These are phyloP conservation scores for Hymenoscyphus repandus DNA, from an alignment of 2,329 filamentous ascomycete genomes.

Conservation along the genomic window DNA sequence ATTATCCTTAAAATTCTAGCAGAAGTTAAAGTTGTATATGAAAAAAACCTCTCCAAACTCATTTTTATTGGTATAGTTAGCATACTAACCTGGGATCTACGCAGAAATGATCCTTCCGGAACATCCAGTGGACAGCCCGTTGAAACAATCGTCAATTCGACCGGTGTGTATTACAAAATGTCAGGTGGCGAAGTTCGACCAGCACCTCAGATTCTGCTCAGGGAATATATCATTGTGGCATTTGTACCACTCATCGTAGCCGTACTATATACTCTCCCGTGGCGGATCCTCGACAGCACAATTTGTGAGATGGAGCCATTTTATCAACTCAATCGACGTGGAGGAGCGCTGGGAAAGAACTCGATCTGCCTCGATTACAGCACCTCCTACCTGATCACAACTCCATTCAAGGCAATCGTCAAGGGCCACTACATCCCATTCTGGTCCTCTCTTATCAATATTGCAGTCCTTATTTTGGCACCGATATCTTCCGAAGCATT, in stretches of 20 bases:
- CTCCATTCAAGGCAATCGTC: conserved; percentile 14
- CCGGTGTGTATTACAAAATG: conserved; percentile 13
- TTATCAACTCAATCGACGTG: conserved; percentile 34
- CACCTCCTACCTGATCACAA: conserved; percentile 9
- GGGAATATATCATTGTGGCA: conserved; percentile 36
- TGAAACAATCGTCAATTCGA: conserved; percentile 14
- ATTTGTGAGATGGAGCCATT: conserved; percentile 37
- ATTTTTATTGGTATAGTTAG: background rate
- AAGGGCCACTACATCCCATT: conserved; percentile 16
- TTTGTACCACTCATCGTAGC: conserved; percentile 39
- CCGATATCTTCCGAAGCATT: conserved; percentile 18
- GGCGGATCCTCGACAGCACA: conserved; percentile 36
- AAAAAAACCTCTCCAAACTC: no score
- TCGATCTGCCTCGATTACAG: conserved; percentile 27
- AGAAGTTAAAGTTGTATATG: no score
- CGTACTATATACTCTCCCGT: conserved; percentile 35
- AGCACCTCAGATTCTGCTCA: conserved; percentile 24
- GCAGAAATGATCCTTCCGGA: background rate
- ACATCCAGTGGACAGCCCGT: conserved; percentile 3
- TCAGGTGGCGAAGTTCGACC: conserved; percentile 6
- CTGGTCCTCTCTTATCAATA: conserved; percentile 13
- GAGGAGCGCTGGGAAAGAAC: conserved; percentile 36
- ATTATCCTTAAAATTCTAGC: no score
- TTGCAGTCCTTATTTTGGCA: conserved; percentile 13
- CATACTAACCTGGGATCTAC: background rate